Percentiles rank a stretch among this genome's conserved stretches.
phyloP scores from a whole-genome alignment of 148 eudicot species.

The Camellia lanceoleosa region DNA sequence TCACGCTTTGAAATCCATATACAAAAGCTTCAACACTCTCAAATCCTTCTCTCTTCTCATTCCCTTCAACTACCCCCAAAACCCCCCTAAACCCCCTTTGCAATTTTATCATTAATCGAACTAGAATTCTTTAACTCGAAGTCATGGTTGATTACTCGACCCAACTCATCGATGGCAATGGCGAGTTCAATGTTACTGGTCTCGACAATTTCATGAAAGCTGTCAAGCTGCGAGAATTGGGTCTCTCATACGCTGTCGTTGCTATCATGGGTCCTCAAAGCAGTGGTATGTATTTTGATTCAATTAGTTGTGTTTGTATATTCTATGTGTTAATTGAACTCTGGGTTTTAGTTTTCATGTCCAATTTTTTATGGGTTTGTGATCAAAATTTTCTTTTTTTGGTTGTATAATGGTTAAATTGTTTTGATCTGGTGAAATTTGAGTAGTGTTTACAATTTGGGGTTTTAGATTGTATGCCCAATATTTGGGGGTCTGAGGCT shows the following conservation, averaged over 20 bases:
- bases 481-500: not conserved
- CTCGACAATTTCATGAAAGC: constrained; percentile 32
- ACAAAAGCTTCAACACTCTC: not conserved
- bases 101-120: not conserved
- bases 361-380: not conserved
- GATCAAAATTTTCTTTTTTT: not conserved
- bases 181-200: constrained; percentile 31
- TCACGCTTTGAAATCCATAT: too few relatives aligned
- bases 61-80: not conserved
- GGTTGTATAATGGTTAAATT: not conserved
- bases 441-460: too few relatives aligned
- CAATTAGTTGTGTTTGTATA: not conserved
- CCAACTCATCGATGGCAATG: constrained; percentile 34
- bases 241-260: constrained; percentile 47
- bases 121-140: not conserved
- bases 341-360: not conserved
- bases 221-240: constrained; percentile 31
- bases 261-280: constrained; percentile 64
- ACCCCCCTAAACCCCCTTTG: not conserved
- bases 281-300: constrained; percentile 39
- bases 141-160: constrained; percentile 23
- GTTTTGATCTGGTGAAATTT: too few relatives aligned
- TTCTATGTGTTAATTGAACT: not conserved
- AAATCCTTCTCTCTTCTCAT: not conserved
- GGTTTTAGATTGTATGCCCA: not conserved